Base-by-base conservation (phyloP, 1,284 basidiomycete genomes). In the Rhodotorula sp. region DNA sequence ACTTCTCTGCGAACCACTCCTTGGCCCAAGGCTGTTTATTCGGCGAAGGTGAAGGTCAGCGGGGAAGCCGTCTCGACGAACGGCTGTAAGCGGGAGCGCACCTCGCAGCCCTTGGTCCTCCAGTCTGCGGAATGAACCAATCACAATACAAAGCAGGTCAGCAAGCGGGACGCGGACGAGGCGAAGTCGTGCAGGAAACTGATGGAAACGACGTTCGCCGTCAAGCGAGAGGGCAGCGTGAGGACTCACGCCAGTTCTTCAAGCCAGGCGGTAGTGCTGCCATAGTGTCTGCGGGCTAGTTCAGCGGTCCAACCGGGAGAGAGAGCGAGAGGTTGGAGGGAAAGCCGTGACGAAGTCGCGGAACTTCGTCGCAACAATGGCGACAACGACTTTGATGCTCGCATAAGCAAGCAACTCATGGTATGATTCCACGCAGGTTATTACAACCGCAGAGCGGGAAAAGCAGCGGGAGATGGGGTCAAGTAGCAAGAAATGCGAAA, bases 21-120 rank as follows among this genome's bases (percentile, higher is more conserved):
- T 71, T 71, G 26, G 75, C 74, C 76, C 76, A 77, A 13, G 66
- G 57, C 54, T 44, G 40, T 44, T 13, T 2, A 8, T 44, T 44
- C 40, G 40, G 40, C 40, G 40, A 44, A 44, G 40, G 40, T 44
- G 13, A 18, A 44, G 40, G 40, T 44, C 40, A 44, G 40, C 40
- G 40, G 40, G 40, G 40, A 44, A 44, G 40, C 15, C 40, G 40
- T 13, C 40, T 13, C 7, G 40, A 44, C 40, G 40, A 44, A 44
- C 40, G 40, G 40, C 40, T 44, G 3, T 7, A 44, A 15, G 40
- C 40, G 16, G 40, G 15, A 18, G 40, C 40, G 40, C 11, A 44
- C 40, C 40, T 74, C 72, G 44, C 69, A 65, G 50, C 70, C 70
- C 65, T 74, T 74, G n/a, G 67, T 74, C 24, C 70, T 59, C 72